Evolutionary conservation across 306 rosid species (phyloP), one percentile per base, ranked within the genome.

Genomic region (Arachis stenosperma): DNA sequence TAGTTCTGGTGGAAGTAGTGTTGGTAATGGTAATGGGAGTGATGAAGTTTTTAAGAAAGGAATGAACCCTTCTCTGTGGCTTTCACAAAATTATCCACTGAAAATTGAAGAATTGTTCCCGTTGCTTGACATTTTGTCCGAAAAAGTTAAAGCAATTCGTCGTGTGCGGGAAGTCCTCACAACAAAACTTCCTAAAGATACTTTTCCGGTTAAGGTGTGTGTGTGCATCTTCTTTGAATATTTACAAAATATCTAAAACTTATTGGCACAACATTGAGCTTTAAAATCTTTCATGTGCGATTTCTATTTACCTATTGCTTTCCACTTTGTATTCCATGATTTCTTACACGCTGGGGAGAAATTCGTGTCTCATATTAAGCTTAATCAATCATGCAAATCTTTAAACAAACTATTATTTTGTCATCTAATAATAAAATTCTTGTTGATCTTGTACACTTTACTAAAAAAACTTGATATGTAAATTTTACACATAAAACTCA

Each of bases 161-260:
- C 88, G 98, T 36, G 81, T 91, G 53, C 91, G 98, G 78, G 98
- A 94, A 68, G 88, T 94, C 70, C 95, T 94, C 52, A 89, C 95
- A 43, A 91, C 98, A 13, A 91, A 85, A 75, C 97, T 94, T 78
- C 97, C 98, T 48, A 68, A 84, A 84, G 97, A 88, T 53, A 84
- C 91, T 59, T 94, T 94, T 86, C 98, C 98, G 0, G 97, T 94
- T 75, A 94, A 86, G 98, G 98, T 94, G 61, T 66, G 86, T 55
- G 27, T 67, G 9, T 50, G 62, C 46, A 2, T n/a, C 2, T n/a
- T 40, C 11, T 50, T 68, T 37, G 9, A 39, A 44, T 3, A 33
- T 57, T 65, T 58, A 57, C 63, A 13, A 7, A 6, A 29, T 42
- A 40, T 62, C 53, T 52, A 54, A 61, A 46, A 17, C 13, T n/a